Conservation (phyloP, 2,329 filamentous ascomycete genomes). For the Paraphaeosphaeria sporulosa region DNA sequence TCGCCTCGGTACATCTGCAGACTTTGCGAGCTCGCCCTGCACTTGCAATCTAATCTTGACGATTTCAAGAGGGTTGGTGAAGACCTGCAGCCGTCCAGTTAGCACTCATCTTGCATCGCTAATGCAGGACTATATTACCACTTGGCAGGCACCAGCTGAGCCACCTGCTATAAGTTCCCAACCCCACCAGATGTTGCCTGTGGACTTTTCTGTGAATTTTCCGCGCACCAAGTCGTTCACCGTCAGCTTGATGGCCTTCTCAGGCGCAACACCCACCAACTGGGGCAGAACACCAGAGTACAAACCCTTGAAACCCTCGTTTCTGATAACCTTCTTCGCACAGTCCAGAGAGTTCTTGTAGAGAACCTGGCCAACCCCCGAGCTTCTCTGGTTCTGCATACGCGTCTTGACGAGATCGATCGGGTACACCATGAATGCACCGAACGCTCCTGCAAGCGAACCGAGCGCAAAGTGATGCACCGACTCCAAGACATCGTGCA, state of each 20-base stretch:
- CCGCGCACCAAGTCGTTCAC: conserved; percentile 92
- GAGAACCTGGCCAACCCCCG: conserved; percentile 79
- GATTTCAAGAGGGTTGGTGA: conserved; percentile 97
- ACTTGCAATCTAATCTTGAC: conserved; percentile 99
- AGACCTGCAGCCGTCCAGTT: conserved; percentile 66
- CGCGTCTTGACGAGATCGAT: conserved; percentile 99
- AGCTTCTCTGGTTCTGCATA: conserved; percentile 92
- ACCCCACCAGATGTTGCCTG: conserved; percentile 72
- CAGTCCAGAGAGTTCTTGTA: conserved; percentile 99
- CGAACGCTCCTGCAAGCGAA: conserved; percentile 91
- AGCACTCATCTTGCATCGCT: conserved; percentile 13
- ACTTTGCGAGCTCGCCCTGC: conserved; percentile 94
- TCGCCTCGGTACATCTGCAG: conserved; percentile 80
- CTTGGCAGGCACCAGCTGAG: conserved; percentile 90
- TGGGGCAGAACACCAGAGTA: conserved; percentile 96
- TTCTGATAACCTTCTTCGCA: conserved; percentile 88
- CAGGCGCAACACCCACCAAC: conserved; percentile 95
- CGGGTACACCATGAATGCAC: conserved; percentile 99
- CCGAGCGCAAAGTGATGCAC: conserved; percentile 90
- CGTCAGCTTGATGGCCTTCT: conserved; percentile 99
- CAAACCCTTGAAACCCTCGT: conserved; percentile 87
- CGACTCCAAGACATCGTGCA: conserved; percentile 75
- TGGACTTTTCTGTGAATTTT: conserved; percentile 75
- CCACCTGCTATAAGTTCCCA: conserved; percentile 89
- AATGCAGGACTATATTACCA: conserved; percentile 65